Conservation (phyloP, 306 rosid genomes). For the Quercus rubra region DNA sequence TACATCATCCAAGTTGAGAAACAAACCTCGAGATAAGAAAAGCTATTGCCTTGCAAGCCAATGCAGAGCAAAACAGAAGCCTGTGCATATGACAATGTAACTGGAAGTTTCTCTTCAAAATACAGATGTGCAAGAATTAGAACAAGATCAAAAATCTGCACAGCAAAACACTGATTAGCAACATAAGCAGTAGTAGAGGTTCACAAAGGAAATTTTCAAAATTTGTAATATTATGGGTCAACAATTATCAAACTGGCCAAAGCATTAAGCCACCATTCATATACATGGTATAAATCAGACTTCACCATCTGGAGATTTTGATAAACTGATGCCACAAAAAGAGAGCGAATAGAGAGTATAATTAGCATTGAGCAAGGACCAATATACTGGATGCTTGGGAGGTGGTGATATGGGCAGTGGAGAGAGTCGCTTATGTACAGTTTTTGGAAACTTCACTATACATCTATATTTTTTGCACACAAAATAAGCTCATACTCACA, state of each 20-base stretch:
- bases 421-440: neutral
- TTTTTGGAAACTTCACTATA: no score
- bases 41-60: conserved; percentile 67
- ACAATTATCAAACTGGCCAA: neutral
- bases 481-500: no score
- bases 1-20: conserved; percentile 7
- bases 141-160: conserved; percentile 81
- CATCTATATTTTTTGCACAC: no score
- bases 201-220: neutral
- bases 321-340: neutral
- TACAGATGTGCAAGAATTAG: conserved; percentile 59
- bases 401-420: neutral
- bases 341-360: neutral
- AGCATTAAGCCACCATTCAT: neutral
- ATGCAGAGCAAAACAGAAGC: conserved; percentile 85
- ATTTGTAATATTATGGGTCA: neutral
- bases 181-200: neutral
- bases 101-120: conserved; percentile 68
- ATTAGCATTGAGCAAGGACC: neutral
- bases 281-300: neutral
- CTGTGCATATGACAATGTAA: conserved; percentile 61
- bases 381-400: neutral
- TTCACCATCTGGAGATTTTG: neutral
- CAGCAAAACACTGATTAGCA: conserved; percentile 3
- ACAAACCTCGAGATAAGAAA: conserved; percentile 73